These are phyloP conservation scores for Lanmaoa rubissima DNA, from an alignment of 768 basidiomycete species.

Conservation along the genomic window DNA sequence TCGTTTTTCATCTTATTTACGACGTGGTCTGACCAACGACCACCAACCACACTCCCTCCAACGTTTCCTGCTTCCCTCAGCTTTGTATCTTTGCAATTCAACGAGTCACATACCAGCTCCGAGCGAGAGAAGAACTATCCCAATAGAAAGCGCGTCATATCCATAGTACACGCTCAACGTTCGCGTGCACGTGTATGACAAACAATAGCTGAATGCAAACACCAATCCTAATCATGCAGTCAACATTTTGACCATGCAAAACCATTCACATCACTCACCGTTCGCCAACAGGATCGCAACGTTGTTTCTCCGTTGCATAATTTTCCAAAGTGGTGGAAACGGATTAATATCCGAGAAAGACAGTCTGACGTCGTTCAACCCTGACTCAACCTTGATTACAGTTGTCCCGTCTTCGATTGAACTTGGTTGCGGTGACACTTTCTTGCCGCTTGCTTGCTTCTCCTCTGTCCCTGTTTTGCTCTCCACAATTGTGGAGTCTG, in stretches of 20 bases:
- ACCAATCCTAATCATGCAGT: slow-evolving; percentile 50
- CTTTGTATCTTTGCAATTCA: background rate
- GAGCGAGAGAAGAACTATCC: slow-evolving; percentile 72
- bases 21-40: slow-evolving; percentile 56
- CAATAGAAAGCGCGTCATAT: slow-evolving; percentile 68
- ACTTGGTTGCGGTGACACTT: slow-evolving; percentile 8
- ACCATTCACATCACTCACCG: slow-evolving; percentile 10
- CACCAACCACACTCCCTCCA: slow-evolving; percentile 54
- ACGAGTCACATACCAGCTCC: slow-evolving; percentile 52
- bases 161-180: slow-evolving; percentile 63
- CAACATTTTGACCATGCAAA: background rate
- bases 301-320: slow-evolving; percentile 67
- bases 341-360: slow-evolving; percentile 76
- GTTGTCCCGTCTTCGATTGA: slow-evolving; percentile 26
- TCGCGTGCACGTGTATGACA: slow-evolving; percentile 72
- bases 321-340: slow-evolving; percentile 54
- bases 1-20: slow-evolving; percentile 39
- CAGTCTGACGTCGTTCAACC: slow-evolving; percentile 42
- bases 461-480: slow-evolving; percentile 8
- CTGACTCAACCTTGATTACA: slow-evolving; percentile 12
- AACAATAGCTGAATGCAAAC: slow-evolving; percentile 68
- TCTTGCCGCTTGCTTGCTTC: slow-evolving; percentile 14
- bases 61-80: slow-evolving; percentile 39
- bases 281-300: slow-evolving; percentile 49
- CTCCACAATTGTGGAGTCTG: slow-evolving; percentile 18